Conservation (phyloP, 1,139 yeast genomes). For the Lodderomyces theae region DNA sequence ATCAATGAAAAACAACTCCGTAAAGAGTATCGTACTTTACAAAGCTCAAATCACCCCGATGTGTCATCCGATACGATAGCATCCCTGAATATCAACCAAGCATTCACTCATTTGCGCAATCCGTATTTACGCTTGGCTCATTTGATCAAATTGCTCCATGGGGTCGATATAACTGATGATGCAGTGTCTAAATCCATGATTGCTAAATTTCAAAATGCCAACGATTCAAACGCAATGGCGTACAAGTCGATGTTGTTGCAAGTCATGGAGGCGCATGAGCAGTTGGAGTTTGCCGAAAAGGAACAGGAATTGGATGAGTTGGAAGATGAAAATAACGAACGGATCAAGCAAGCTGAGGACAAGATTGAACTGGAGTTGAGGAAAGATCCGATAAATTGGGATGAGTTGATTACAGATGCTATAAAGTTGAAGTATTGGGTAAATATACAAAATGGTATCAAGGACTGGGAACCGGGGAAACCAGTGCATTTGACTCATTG, state of each 20-base stretch:
- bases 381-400: conserved; percentile 37
- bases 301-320: conserved; percentile 57
- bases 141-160: conserved; percentile 35
- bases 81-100: conserved; percentile 65
- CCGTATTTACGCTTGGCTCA: conserved; percentile 63
- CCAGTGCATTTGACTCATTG: conserved; percentile 63
- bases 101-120: conserved; percentile 64
- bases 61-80: conserved; percentile 22
- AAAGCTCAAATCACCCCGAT: conserved; percentile 82
- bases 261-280: conserved; percentile 79
- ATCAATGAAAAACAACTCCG: conserved; percentile 57
- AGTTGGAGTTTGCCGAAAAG: conserved; percentile 59
- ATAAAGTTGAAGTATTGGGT: conserved; percentile 81
- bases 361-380: conserved; percentile 28
- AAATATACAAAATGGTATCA: conserved; percentile 69
- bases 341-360: conserved; percentile 45
- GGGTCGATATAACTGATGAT: conserved; percentile 40
- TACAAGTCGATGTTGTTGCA: conserved; percentile 66
- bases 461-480: conserved; percentile 76
- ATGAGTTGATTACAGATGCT: conserved; percentile 61
- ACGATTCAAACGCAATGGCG: conserved; percentile 30
- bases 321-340: conserved; percentile 50
- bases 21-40: conserved; percentile 71
- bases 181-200: conserved; percentile 38
- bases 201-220: conserved; percentile 29